These are phyloP conservation scores for Colletotrichum theobromicola DNA, from an alignment of 2,329 filamentous ascomycete genomes.

Conservation along the genomic window DNA sequence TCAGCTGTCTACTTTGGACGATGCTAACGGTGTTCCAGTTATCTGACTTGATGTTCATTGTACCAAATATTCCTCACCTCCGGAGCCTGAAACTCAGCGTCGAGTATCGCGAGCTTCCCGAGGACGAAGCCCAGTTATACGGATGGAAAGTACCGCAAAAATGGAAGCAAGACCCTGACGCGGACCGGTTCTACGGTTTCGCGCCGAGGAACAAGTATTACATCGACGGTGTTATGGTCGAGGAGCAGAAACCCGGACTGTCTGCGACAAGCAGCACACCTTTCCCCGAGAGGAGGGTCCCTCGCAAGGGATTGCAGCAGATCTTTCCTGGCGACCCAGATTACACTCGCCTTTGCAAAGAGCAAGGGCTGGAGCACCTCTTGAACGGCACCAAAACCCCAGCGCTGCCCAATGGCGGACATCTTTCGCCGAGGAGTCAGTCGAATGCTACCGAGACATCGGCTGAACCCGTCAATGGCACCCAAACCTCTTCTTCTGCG, in stretches of 20 bases:
- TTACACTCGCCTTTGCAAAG: constrained; percentile 57
- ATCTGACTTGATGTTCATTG: constrained; percentile 65
- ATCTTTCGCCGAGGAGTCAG: constrained; percentile 50
- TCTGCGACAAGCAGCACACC: constrained; percentile 57
- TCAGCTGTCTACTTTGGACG: constrained; percentile 11
- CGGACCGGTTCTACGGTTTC: constrained; percentile 55
- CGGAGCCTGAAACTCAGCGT: constrained; percentile 60
- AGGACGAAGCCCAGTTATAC: constrained; percentile 50
- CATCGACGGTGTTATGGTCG: constrained; percentile 58
- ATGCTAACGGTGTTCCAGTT: constrained; percentile 43
- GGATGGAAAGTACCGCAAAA: constrained; percentile 51
- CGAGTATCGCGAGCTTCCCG: constrained; percentile 64
- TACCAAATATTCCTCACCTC: constrained; percentile 64
- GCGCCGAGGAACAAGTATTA: constrained; percentile 65
- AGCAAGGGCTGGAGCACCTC: constrained; percentile 63
- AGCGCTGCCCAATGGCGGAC: constrained; percentile 50
- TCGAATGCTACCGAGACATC: constrained; percentile 16
- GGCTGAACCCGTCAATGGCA: constrained; percentile 3
- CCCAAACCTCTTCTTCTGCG: neutral
- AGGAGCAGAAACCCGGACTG: constrained; percentile 54
- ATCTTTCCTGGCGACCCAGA: constrained; percentile 63
- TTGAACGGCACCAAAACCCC: constrained; percentile 50
- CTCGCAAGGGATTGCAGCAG: constrained; percentile 57
- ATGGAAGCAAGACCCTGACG: constrained; percentile 65
- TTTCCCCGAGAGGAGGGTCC: constrained; percentile 59